These are phyloP conservation scores for Spiromastix sp. DNA, from an alignment of 2,329 filamentous ascomycete genomes.

Conservation along the genomic window DNA sequence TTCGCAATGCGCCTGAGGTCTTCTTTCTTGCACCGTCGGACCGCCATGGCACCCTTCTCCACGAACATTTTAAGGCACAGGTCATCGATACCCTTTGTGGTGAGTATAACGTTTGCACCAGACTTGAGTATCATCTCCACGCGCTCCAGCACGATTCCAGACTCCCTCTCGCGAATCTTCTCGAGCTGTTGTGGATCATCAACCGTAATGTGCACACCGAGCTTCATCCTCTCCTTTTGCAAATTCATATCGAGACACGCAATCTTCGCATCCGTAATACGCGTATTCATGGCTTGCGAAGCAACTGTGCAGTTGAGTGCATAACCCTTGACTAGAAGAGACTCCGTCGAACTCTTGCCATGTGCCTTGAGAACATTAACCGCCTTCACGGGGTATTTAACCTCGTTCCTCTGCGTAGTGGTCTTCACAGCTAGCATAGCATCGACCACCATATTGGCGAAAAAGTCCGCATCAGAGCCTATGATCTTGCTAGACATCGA, in stretches of 20 bases:
- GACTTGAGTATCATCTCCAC: constrained; percentile 97
- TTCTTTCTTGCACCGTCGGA: constrained; percentile 96
- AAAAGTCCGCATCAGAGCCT: constrained; percentile 90
- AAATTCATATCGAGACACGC: constrained; percentile 95
- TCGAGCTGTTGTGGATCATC: constrained; percentile 96
- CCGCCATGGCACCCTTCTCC: constrained; percentile 90
- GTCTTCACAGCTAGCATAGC: constrained; percentile 92
- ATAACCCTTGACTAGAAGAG: constrained; percentile 86
- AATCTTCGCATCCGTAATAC: constrained; percentile 89
- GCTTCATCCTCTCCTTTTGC: constrained; percentile 98
- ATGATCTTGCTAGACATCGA: constrained; percentile 99
- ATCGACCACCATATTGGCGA: constrained; percentile 93
- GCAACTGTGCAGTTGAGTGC: constrained; percentile 98
- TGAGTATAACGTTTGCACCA: constrained; percentile 90
- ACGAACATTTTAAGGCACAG: constrained; percentile 89
- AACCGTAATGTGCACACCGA: constrained; percentile 95
- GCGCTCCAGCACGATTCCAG: constrained; percentile 84
- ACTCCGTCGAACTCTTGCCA: constrained; percentile 79
- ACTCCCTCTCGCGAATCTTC: constrained; percentile 88
- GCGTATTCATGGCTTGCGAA: constrained; percentile 93
- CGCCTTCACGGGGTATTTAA: constrained; percentile 97
- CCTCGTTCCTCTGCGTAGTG: constrained; percentile 78
- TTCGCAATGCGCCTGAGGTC: constrained; percentile 91
- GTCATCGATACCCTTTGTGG: constrained; percentile 97
- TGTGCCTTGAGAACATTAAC: constrained; percentile 98